Percentiles rank a stretch among this genome's conserved stretches.
Conservation (phyloP, 2,329 filamentous ascomycete genomes). For the Penicillium sclerotigenum region DNA sequence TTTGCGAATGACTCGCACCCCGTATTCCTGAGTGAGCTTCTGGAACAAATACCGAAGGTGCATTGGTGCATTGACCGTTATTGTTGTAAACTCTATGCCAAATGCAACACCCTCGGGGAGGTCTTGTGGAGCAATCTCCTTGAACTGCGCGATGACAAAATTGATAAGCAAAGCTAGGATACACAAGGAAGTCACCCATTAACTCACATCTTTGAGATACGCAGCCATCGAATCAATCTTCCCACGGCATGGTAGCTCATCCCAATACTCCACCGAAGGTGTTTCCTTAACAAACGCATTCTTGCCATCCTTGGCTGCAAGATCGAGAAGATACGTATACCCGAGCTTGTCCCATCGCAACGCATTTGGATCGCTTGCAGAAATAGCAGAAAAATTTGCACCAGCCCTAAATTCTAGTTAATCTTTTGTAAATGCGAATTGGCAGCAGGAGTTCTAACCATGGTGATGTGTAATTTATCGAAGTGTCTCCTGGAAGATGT, state of each 20-base stretch:
- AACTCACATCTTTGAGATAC: slow-evolving; percentile 41
- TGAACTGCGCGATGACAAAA: slow-evolving; percentile 1
- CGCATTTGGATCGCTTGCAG: slow-evolving; percentile 42
- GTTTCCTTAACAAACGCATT: slow-evolving; percentile 38
- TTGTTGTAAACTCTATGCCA: slow-evolving; percentile 37
- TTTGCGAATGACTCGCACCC: slow-evolving; percentile 1
- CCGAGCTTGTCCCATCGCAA: slow-evolving; percentile 44
- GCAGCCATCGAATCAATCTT: slow-evolving; percentile 44
- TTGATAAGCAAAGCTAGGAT: not conserved
- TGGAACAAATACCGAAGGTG: slow-evolving; percentile 36
- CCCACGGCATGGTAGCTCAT: slow-evolving; percentile 37
- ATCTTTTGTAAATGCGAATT: not conserved
- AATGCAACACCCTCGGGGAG: slow-evolving; percentile 35
- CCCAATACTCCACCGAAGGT: slow-evolving; percentile 43
- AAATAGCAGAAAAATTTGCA: slow-evolving; percentile 48
- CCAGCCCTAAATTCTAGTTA: slow-evolving; percentile 34
- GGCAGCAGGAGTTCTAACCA: slow-evolving; percentile 24
- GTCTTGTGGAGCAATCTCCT: slow-evolving; percentile 26
- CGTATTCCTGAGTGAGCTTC: slow-evolving; percentile 1
- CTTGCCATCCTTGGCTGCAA: slow-evolving; percentile 28
- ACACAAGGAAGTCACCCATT: not conserved
- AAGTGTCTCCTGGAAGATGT: slow-evolving; percentile 43
- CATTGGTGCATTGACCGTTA: slow-evolving; percentile 41
- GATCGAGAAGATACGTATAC: slow-evolving; percentile 42
- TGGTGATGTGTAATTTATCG: slow-evolving; percentile 42